phyloP scores from a whole-genome alignment of 1,284 basidiomycete genomes.

The Boletellus dicymbophilus region DNA sequence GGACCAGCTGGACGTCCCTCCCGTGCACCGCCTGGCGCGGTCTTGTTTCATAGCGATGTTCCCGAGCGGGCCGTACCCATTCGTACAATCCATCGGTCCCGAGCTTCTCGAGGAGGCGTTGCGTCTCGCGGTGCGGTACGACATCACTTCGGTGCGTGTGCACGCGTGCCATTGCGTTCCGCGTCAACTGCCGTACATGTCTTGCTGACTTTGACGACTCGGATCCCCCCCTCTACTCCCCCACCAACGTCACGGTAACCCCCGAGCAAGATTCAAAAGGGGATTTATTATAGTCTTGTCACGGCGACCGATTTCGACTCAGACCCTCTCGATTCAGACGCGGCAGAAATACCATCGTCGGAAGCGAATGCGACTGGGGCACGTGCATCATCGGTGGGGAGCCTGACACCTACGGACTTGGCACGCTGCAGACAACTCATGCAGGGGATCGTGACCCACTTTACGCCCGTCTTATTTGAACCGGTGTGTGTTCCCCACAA shows the following conservation, averaged over 20 bases:
- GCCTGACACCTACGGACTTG: conserved; percentile 24
- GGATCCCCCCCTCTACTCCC: no score
- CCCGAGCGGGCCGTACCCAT: conserved; percentile 41
- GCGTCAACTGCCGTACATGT: background rate
- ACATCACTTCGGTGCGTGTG: conserved; percentile 46
- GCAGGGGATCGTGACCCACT: conserved; percentile 56
- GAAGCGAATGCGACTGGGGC: no score
- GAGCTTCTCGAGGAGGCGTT: conserved; percentile 52
- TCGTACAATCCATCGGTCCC: conserved; percentile 37
- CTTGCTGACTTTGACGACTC: background rate
- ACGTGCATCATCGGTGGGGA: no score
- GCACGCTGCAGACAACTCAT: conserved; percentile 46
- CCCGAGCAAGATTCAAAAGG: conserved; percentile 69
- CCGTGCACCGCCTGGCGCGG: conserved; percentile 46
- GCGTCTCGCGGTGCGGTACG: conserved; percentile 45
- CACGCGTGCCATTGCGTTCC: background rate
- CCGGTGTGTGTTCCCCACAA: conserved; percentile 36
- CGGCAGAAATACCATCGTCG: background rate
- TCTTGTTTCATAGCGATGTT: conserved; percentile 45
- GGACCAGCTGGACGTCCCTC: conserved; percentile 54
- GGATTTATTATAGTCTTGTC: conserved; percentile 60
- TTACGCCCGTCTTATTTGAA: conserved; percentile 72
- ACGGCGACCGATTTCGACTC: conserved; percentile 56
- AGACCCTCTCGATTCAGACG: conserved; percentile 28
- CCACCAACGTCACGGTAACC: no score